Base-by-base conservation (phyloP, 2,329 filamentous ascomycete species). In the Fusarium nodosum region DNA sequence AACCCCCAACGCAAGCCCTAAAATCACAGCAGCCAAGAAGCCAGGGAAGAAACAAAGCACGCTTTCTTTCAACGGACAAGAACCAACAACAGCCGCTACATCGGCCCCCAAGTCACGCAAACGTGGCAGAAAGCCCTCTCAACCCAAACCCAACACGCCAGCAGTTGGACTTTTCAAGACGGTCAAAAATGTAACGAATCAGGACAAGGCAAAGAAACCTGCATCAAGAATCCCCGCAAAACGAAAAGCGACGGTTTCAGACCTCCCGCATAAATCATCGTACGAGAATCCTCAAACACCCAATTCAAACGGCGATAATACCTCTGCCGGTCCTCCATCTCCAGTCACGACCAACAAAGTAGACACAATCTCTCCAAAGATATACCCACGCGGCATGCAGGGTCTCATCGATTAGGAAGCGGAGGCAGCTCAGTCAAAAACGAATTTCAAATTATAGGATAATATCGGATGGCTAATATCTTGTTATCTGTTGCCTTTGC, bases 1-100 rank as follows among this genome's bases (percentile, higher is more conserved):
- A 5, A 90, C 88, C 3, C 88, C 88, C 9, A 82, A 79, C 50
- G 82, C 87, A 22, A 90, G 86, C 72, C 88, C 88, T 42, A 84
- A 81, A 70, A 78, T 83, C 26, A 79, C 79, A 18, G 81, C 82
- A 34, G 78, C 74, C 62, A 85, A 82, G 76, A 77, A 74, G 55
- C 73, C 67, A 16, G 62, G 82, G 71, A 66, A 81, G 46, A 88
- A 85, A 74, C 88, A 90, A 72, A 83, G 81, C 67, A 84, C 81
- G 65, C 81, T 90, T 33, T 69, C 76, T 1, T 87, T 88, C 63
- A 75, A 59, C n/a, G 66, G 60, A 45, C 69, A 72, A 28, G 52
- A n/a, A 57, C 54, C 38, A 68, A 63, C 7, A 68, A 64, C 7
- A 73, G 61, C 46, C 52, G 24, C 61, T 28, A 59, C 47, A 42